Evolutionary conservation across 2,329 filamentous ascomycete genomes (phyloP).

Genomic region (Ceratocystis huliohia): DNA sequence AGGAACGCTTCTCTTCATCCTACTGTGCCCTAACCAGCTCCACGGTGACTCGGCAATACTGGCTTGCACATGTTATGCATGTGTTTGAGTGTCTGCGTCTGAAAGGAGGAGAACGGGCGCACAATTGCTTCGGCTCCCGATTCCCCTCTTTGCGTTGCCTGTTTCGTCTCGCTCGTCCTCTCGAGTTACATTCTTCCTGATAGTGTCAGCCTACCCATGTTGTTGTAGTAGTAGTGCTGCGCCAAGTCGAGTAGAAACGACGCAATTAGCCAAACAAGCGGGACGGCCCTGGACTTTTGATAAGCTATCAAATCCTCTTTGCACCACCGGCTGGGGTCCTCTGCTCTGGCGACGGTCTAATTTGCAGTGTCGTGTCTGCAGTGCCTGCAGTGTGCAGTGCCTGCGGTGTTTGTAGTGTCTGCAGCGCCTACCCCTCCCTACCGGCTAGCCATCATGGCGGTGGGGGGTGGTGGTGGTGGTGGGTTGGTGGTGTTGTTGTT

Average conservation of each 20-base stretch:
- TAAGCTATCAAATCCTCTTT: constrained; percentile 11
- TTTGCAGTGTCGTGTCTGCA: constrained; percentile 1
- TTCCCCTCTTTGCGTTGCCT: background rate
- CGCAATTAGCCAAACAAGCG: background rate
- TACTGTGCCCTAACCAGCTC: background rate
- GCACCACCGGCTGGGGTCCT: background rate
- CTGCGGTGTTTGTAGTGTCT: no score
- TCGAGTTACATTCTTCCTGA: background rate
- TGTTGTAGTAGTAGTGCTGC: background rate
- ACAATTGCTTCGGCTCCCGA: background rate
- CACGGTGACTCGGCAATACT: background rate
- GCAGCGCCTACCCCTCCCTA: constrained; percentile 10
- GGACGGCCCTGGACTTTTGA: constrained; percentile 1
- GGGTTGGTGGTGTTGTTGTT: no score
- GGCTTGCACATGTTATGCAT: background rate
- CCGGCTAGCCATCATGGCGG: background rate
- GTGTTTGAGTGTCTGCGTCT: background rate
- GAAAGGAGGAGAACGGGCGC: background rate
- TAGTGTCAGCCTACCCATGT: background rate
- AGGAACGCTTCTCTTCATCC: background rate
- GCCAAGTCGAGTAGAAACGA: background rate
- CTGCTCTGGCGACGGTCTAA: background rate
- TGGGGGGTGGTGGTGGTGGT: background rate
- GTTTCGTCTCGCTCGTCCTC: background rate
- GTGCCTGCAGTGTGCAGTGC: no score